These are phyloP conservation scores for Vaccinium macrocarpon DNA, from an alignment of 148 eudicot genomes.

Conservation along the genomic window DNA sequence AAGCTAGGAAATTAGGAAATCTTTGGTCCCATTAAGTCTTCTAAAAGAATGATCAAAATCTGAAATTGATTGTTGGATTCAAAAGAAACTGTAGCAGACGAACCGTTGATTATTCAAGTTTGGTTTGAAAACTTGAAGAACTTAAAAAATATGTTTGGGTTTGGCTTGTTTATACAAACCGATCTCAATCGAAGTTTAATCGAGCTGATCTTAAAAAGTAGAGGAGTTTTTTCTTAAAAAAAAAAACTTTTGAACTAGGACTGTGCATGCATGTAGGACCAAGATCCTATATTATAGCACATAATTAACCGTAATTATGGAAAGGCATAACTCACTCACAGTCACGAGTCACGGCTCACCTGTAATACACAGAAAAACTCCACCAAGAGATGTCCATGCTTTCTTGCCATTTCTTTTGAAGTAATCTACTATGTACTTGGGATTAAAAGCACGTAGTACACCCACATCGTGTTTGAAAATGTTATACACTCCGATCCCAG, in stretches of 20 bases:
- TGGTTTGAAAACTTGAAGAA: not conserved
- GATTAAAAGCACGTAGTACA: slow-evolving; percentile 61
- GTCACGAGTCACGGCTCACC: slow-evolving; percentile 26
- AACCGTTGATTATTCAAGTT: not conserved
- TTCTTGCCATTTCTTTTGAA: slow-evolving; percentile 54
- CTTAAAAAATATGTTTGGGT: too few relatives aligned
- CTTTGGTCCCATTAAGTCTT: not conserved
- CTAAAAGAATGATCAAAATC: not conserved
- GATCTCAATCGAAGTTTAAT: not conserved
- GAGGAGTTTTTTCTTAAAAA: not conserved
- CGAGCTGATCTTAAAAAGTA: not conserved
- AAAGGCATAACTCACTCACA: too few relatives aligned
- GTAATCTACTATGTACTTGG: slow-evolving; percentile 49
- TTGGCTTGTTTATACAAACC: too few relatives aligned
- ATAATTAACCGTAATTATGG: too few relatives aligned
- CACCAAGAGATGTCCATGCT: slow-evolving; percentile 80
- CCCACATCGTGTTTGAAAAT: slow-evolving; percentile 45
- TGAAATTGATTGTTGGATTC: not conserved
- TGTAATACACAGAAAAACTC: slow-evolving; percentile 64
- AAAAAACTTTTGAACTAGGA: not conserved
- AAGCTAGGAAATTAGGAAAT: not conserved
- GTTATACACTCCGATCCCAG: slow-evolving; percentile 58
- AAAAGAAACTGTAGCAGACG: not conserved
- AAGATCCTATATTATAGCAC: not conserved
- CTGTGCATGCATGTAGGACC: not conserved